Percentiles rank a stretch among this genome's conserved stretches.
These are phyloP conservation scores for Russula abietina DNA, from an alignment of 768 basidiomycete species.

Conservation along the genomic window DNA sequence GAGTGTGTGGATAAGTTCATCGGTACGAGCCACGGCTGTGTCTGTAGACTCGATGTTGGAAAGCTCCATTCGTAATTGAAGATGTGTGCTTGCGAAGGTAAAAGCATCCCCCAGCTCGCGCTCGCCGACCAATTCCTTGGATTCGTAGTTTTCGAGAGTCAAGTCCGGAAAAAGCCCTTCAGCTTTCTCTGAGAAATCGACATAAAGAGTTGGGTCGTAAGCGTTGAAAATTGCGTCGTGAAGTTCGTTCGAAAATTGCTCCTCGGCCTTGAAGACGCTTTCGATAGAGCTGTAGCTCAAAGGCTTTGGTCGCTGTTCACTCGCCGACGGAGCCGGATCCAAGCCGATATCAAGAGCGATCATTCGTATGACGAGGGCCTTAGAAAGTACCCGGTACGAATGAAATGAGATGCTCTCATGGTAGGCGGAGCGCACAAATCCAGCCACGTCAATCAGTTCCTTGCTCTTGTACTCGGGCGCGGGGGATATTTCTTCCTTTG, in stretches of 20 bases:
- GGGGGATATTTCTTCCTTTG: constrained; percentile 65
- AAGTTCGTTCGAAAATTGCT: constrained; percentile 59
- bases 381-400: constrained; percentile 63
- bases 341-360: constrained; percentile 69
- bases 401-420: constrained; percentile 59
- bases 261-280: constrained; percentile 51
- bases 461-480: constrained; percentile 60
- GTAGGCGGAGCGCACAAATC: constrained; percentile 45
- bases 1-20: constrained; percentile 51
- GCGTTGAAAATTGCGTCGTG: constrained; percentile 63
- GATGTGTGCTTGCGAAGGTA: constrained; percentile 55
- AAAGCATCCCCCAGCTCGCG: constrained; percentile 80
- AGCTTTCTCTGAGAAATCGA: constrained; percentile 47
- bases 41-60: constrained; percentile 35
- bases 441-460: constrained; percentile 44
- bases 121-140: constrained; percentile 54
- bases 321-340: constrained; percentile 35
- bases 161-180: constrained; percentile 52
- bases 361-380: constrained; percentile 70
- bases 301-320: constrained; percentile 42
- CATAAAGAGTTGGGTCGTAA: constrained; percentile 69
- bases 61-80: constrained; percentile 55
- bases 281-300: constrained; percentile 55
- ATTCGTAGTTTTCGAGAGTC: constrained; percentile 56
- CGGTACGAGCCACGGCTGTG: constrained; percentile 40